Evolutionary conservation across 345 rosid species (phyloP).

Genomic region (Dipteronia sinensis): DNA sequence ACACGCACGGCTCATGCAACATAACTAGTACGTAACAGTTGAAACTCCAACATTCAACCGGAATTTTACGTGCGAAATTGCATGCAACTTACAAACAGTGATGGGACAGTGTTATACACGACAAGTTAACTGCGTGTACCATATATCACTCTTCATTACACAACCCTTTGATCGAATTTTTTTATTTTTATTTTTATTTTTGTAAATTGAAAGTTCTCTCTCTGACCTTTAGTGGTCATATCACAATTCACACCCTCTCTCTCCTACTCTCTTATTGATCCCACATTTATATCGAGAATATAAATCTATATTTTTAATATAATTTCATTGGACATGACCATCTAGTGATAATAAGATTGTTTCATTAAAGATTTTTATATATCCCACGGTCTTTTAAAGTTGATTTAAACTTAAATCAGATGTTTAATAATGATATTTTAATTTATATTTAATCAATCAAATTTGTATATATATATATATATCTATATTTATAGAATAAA

Average conservation of each 20-base stretch:
- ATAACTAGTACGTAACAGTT: background rate
- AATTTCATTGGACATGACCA: too few relatives aligned
- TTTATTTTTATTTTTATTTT: too few relatives aligned
- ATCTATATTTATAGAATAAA: too few relatives aligned
- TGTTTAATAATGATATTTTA: too few relatives aligned
- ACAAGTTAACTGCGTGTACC: conserved; percentile 17
- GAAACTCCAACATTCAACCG: background rate
- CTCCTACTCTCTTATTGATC: too few relatives aligned
- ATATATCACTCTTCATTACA: background rate
- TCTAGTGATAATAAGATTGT: too few relatives aligned
- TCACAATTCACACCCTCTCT: conserved; percentile 6
- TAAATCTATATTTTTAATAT: too few relatives aligned
- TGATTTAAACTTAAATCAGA: too few relatives aligned
- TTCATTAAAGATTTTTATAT: too few relatives aligned
- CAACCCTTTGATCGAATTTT: background rate
- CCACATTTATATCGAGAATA: too few relatives aligned
- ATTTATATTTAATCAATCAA: too few relatives aligned
- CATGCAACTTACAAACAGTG: conserved; percentile 21
- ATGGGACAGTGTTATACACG: conserved; percentile 24
- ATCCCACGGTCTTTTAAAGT: conserved; percentile 7
- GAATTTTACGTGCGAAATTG: conserved; percentile 26
- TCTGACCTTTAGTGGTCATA: conserved; percentile 9
- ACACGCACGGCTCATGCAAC: conserved; percentile 6
- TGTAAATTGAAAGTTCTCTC: background rate
- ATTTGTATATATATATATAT: too few relatives aligned